Percentiles rank a stretch among this genome's conserved stretches.
Conservation (phyloP, 352 stramenopile species). For the Pythium apleroticum region DNA sequence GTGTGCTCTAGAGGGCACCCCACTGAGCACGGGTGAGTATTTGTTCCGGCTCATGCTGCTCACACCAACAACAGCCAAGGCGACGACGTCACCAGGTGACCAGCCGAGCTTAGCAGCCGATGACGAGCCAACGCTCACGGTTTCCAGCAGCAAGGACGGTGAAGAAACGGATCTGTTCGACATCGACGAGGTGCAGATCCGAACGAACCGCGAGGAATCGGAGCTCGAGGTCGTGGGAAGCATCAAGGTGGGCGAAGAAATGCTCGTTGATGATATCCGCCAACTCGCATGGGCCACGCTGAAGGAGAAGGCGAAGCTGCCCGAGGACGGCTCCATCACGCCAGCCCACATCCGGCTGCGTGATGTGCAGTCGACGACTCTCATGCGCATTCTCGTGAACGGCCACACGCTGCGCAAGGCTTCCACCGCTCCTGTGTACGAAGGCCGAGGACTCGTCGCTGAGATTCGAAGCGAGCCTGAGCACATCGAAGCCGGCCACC, state of each 20-base stretch:
- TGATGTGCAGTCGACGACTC: conserved; percentile 62
- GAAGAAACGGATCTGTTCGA: conserved; percentile 44
- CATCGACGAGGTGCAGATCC: conserved; percentile 59
- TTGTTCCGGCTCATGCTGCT: conserved; percentile 74
- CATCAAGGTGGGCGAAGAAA: conserved; percentile 76
- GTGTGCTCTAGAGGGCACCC: conserved; percentile 63
- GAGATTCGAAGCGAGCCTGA: conserved; percentile 69
- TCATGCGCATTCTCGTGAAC: conserved; percentile 67
- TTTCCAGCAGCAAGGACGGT: conserved; percentile 21
- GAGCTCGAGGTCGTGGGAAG: conserved; percentile 57
- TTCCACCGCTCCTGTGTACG: conserved; percentile 72
- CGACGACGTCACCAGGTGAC: not conserved
- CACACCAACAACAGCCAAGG: conserved; percentile 21
- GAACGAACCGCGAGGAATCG: conserved; percentile 48
- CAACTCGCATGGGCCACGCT: conserved; percentile 45
- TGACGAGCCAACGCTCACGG: conserved; percentile 24
- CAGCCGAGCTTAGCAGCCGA: not conserved
- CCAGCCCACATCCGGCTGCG: conserved; percentile 56
- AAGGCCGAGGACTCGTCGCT: conserved; percentile 71
- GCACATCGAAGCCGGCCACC: conserved; percentile 40
- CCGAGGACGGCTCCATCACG: conserved; percentile 31
- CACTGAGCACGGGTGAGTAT: conserved; percentile 72
- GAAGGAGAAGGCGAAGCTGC: conserved; percentile 40
- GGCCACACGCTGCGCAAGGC: conserved; percentile 60
- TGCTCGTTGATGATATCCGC: conserved; percentile 71